phyloP scores from a whole-genome alignment of 768 basidiomycete genomes.

The Rubroboletus pulcherrimus region DNA sequence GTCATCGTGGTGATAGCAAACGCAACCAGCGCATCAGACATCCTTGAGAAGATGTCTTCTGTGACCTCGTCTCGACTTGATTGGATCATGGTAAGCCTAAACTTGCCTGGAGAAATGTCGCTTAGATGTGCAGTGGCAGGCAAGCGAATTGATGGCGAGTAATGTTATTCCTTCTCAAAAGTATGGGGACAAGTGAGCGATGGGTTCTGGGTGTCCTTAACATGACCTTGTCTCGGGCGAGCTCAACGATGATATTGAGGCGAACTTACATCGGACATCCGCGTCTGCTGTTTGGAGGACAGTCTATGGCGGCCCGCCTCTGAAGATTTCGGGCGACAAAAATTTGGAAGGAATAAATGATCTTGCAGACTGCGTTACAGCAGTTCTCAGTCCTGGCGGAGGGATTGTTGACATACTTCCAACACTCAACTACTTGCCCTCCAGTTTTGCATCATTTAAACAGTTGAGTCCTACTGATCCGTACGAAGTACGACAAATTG shows the following conservation, averaged over 20 bases:
- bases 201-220: no score
- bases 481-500: not conserved
- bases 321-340: not conserved
- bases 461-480: not conserved
- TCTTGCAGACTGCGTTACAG: not conserved
- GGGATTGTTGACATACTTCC: constrained; percentile 9
- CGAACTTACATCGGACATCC: constrained; percentile 1
- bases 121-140: not conserved
- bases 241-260: constrained; percentile 1
- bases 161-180: constrained; percentile 1
- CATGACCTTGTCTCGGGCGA: constrained; percentile 1
- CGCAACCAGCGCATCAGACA: constrained; percentile 4
- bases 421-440: constrained; percentile 1
- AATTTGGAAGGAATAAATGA: no score
- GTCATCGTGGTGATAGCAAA: constrained; percentile 12
- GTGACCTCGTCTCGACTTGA: constrained; percentile 5
- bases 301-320: constrained; percentile 3
- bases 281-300: constrained; percentile 7
- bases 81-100: constrained; percentile 8
- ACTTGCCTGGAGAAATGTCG: not conserved
- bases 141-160: constrained; percentile 3
- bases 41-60: constrained; percentile 7
- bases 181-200: constrained; percentile 8
- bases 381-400: constrained; percentile 4
- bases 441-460: constrained; percentile 6